Evolutionary conservation across 257 asterid genomes (phyloP).

Genomic region (Jaltomata sinuosa): DNA sequence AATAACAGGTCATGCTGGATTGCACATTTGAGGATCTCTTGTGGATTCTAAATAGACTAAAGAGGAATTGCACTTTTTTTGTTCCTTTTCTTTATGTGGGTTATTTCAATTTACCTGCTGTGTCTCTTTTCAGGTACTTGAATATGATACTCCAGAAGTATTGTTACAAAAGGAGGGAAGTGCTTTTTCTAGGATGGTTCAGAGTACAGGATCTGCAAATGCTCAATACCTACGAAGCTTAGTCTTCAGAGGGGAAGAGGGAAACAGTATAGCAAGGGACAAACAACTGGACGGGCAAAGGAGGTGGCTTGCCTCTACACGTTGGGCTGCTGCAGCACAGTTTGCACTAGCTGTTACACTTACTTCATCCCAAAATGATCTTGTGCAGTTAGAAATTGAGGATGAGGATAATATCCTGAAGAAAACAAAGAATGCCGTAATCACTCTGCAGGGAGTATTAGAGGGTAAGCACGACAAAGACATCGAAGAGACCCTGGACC

Average conservation of each 20-base stretch:
- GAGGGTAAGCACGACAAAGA: conserved; percentile 81
- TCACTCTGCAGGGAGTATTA: conserved; percentile 76
- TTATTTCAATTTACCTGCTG: background rate
- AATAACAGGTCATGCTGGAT: background rate
- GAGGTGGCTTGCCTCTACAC: conserved; percentile 86
- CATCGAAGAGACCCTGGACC: conserved; percentile 73
- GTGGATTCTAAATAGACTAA: background rate
- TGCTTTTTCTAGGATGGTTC: conserved; percentile 94
- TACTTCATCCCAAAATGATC: conserved; percentile 81
- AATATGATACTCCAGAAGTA: conserved; percentile 68
- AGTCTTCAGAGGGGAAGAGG: conserved; percentile 37
- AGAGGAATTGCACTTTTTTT: background rate
- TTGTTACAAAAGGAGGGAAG: conserved; percentile 60
- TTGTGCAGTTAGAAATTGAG: conserved; percentile 48
- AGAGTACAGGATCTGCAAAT: conserved; percentile 90
- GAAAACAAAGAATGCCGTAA: conserved; percentile 82
- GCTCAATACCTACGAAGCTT: conserved; percentile 78
- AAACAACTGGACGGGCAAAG: conserved; percentile 59
- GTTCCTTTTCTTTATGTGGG: background rate
- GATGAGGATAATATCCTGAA: conserved; percentile 56
- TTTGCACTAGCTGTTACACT: conserved; percentile 80
- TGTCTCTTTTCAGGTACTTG: conserved; percentile 48
- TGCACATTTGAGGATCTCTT: background rate
- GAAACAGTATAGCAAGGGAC: conserved; percentile 23
- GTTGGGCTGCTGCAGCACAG: conserved; percentile 95